phyloP scores from a whole-genome alignment of 495 filamentous ascomycete species.

The Penicillium parvum region DNA sequence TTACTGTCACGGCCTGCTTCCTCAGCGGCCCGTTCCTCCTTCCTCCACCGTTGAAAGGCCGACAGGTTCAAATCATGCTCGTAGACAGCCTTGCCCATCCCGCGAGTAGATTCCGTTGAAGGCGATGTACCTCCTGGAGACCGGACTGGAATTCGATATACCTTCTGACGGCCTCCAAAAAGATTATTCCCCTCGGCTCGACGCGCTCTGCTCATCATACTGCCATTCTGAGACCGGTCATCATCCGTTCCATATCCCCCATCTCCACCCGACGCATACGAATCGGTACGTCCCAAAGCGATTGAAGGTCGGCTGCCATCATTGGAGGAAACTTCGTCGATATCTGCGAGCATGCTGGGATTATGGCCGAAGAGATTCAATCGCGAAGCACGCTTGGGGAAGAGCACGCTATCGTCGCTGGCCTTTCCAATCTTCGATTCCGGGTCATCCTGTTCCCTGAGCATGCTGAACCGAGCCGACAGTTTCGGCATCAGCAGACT shows the following conservation, averaged over 20 bases:
- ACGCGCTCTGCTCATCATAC: conserved; percentile 79
- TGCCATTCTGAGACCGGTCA: conserved; percentile 51
- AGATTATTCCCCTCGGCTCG: conserved; percentile 88
- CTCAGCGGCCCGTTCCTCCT: conserved; percentile 48
- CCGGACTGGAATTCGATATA: conserved; percentile 78
- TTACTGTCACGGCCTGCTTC: conserved; percentile 23
- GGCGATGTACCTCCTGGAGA: conserved; percentile 25
- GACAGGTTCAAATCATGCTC: conserved; percentile 81
- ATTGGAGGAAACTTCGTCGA: conserved; percentile 82
- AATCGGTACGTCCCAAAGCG: conserved; percentile 44
- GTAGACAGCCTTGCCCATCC: conserved; percentile 67
- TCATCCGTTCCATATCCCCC: conserved; percentile 66
- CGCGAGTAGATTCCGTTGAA: conserved; percentile 25
- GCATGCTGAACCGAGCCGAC: conserved; percentile 93
- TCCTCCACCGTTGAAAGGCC: conserved; percentile 69
- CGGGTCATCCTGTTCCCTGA: conserved; percentile 89
- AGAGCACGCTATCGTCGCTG: conserved; percentile 87
- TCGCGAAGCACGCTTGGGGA: conserved; percentile 72
- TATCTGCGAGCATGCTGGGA: conserved; percentile 64
- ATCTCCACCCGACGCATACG: conserved; percentile 49
- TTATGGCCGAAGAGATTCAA: conserved; percentile 52
- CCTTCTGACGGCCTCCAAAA: conserved; percentile 94
- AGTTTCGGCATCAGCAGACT: conserved; percentile 94
- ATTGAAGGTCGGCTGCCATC: conserved; percentile 60
- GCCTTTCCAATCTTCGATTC: conserved; percentile 84